Percentiles rank a stretch among this genome's conserved stretches.
These are phyloP conservation scores for Phycomyces nitens DNA, from an alignment of 192 early-diverging fungal genomes.

Conservation along the genomic window DNA sequence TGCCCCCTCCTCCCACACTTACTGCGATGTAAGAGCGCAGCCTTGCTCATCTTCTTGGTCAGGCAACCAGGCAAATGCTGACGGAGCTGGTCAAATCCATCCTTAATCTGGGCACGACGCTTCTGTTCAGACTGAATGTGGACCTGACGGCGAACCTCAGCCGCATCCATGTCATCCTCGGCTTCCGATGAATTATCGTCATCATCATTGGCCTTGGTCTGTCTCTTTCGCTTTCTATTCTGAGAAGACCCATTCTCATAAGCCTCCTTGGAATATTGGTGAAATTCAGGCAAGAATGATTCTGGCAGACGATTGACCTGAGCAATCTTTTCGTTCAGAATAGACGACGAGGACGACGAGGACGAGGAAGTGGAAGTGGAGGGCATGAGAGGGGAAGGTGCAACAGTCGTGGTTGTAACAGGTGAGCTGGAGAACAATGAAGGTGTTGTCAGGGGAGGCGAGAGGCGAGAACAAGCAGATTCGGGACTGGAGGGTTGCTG, in stretches of 20 bases:
- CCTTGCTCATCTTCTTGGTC: constrained; percentile 44
- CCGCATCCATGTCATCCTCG: constrained; percentile 14
- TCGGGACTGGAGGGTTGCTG: constrained; percentile 13
- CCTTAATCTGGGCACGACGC: constrained; percentile 41
- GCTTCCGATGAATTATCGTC: constrained; percentile 2
- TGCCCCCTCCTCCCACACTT: no score
- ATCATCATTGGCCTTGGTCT: background rate
- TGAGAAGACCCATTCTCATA: constrained; percentile 27
- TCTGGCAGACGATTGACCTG: constrained; percentile 27
- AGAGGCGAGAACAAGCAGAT: constrained; percentile 10
- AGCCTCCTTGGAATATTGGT: constrained; percentile 34
- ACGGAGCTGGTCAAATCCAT: constrained; percentile 41
- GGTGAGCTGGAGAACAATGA: background rate
- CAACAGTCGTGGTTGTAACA: background rate
- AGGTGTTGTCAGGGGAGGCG: constrained; percentile 6
- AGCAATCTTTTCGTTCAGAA: constrained; percentile 27
- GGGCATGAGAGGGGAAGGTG: constrained; percentile 3
- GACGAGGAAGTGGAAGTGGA: background rate
- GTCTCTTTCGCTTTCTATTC: constrained; percentile 18
- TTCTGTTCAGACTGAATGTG: constrained; percentile 46
- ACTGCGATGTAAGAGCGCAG: constrained; percentile 33
- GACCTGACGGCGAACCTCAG: constrained; percentile 40
- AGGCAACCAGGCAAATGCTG: constrained; percentile 32
- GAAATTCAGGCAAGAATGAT: constrained; percentile 33
- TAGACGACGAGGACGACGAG: constrained; percentile 1